Percentiles rank a stretch among this genome's conserved stretches.
Evolutionary conservation across 768 basidiomycete species (phyloP).

Genomic region (Phallus indusiatus): DNA sequence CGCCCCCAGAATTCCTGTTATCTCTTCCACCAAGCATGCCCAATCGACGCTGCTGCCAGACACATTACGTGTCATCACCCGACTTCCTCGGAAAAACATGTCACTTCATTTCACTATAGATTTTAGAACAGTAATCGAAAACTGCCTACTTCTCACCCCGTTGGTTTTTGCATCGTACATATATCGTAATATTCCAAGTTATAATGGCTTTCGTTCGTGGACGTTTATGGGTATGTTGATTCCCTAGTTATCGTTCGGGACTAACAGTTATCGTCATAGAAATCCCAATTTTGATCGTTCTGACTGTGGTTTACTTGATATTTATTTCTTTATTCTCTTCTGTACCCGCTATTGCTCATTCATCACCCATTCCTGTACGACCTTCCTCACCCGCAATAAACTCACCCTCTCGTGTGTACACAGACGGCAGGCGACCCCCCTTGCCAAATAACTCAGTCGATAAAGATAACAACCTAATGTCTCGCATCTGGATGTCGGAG

Average conservation of each 20-base stretch:
- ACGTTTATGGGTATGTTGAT: constrained; percentile 41
- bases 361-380: constrained; percentile 11
- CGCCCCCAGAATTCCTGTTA: neutral
- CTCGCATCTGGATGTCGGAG: constrained; percentile 85
- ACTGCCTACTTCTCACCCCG: constrained; percentile 52
- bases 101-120: constrained; percentile 49
- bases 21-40: neutral
- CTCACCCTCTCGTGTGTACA: constrained; percentile 24
- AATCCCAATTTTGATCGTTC: constrained; percentile 42
- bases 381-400: constrained; percentile 20
- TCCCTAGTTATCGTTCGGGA: neutral
- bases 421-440: constrained; percentile 31
- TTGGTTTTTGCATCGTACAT: constrained; percentile 46
- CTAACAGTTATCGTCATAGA: constrained; percentile 29
- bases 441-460: constrained; percentile 18
- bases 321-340: constrained; percentile 36
- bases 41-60: constrained; percentile 35
- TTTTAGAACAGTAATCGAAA: constrained; percentile 53
- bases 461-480: constrained; percentile 41
- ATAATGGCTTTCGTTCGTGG: constrained; percentile 26
- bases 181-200: constrained; percentile 25
- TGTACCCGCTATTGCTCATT: constrained; percentile 14
- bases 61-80: constrained; percentile 34
- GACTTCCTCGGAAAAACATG: constrained; percentile 31
- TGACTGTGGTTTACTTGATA: constrained; percentile 50